A percentile compares a stretch with the other conserved stretches of the same genome.
Conservation (phyloP, 2,329 filamentous ascomycete species). For the Diplodia seriata region DNA sequence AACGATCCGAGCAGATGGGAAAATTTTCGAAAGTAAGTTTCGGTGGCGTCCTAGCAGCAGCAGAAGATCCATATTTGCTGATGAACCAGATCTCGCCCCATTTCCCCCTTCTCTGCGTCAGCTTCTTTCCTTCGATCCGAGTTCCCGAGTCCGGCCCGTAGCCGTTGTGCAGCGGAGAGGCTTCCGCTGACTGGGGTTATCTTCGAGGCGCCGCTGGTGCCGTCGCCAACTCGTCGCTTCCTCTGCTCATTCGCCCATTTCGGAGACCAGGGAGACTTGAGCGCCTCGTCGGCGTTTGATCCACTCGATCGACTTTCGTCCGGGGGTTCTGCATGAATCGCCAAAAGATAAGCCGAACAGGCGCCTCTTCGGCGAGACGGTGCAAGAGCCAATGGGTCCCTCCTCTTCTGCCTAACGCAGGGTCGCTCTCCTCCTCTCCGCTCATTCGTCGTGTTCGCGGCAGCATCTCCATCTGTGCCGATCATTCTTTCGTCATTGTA, state of each 20-base stretch:
- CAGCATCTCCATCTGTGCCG: slow-evolving; percentile 16
- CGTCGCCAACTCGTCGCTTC: not conserved
- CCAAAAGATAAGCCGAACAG: not conserved
- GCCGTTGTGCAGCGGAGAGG: slow-evolving; percentile 24
- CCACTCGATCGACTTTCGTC: slow-evolving; percentile 9
- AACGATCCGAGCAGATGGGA: not conserved
- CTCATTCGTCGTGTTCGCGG: slow-evolving; percentile 21
- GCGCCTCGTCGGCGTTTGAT: not conserved
- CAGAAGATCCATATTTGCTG: not conserved
- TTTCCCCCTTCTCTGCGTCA: not conserved
- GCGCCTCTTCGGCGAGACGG: slow-evolving; percentile 13
- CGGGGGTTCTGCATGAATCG: slow-evolving; percentile 8
- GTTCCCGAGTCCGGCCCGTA: slow-evolving; percentile 20
- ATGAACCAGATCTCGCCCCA: not conserved
- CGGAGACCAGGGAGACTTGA: too few relatives aligned
- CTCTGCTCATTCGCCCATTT: too few relatives aligned
- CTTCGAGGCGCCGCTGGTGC: not conserved
- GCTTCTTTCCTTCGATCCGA: slow-evolving; percentile 5
- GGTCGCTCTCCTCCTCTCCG: slow-evolving; percentile 4
- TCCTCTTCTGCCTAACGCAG: slow-evolving; percentile 11
- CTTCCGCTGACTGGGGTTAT: slow-evolving; percentile 4
- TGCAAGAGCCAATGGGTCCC: not conserved
- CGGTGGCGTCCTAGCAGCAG: not conserved
- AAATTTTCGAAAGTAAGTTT: not conserved
- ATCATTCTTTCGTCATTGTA: slow-evolving; percentile 27